A percentile compares a stretch with the other conserved stretches of the same genome.
phyloP scores from a whole-genome alignment of 768 basidiomycete genomes.

The Paxillus rubicundulus region DNA sequence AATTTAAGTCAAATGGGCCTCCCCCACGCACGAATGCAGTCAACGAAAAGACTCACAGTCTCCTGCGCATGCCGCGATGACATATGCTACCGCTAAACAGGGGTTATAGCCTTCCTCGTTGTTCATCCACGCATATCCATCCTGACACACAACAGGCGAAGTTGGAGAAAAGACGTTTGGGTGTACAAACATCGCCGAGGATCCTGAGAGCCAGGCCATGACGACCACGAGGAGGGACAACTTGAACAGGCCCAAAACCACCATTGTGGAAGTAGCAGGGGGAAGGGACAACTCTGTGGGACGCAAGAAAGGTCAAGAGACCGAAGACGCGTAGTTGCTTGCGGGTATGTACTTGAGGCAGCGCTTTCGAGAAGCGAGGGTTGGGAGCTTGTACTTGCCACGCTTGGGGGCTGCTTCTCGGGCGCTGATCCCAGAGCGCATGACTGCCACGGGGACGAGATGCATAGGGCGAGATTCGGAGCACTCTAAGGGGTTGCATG shows the following conservation, averaged over 20 bases:
- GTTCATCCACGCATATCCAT: constrained; percentile 27
- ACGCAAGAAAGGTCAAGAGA: not conserved
- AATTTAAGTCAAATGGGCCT: not conserved
- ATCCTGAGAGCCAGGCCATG: not conserved
- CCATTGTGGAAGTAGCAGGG: not conserved
- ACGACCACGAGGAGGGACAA: not conserved
- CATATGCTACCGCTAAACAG: constrained; percentile 29
- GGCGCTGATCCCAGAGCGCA: not conserved
- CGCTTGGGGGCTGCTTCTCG: not conserved
- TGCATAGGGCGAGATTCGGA: not conserved
- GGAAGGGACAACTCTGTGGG: not conserved
- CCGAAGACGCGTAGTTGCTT: not conserved
- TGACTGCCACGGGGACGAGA: not conserved
- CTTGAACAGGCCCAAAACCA: constrained; percentile 2
- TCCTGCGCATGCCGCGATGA: constrained; percentile 29
- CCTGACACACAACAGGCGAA: constrained; percentile 16
- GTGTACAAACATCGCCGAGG: constrained; percentile 3
- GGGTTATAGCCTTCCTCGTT: constrained; percentile 11
- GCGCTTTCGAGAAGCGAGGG: not conserved
- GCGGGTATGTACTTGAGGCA: not conserved
- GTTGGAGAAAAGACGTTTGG: constrained; percentile 8
- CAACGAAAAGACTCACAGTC: constrained; percentile 18
- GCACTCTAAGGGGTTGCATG: not conserved
- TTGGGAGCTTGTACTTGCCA: not conserved
- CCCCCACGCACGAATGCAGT: not conserved